Conservation (phyloP, 148 eudicot species). For the Fagopyrum homotropicum region DNA sequence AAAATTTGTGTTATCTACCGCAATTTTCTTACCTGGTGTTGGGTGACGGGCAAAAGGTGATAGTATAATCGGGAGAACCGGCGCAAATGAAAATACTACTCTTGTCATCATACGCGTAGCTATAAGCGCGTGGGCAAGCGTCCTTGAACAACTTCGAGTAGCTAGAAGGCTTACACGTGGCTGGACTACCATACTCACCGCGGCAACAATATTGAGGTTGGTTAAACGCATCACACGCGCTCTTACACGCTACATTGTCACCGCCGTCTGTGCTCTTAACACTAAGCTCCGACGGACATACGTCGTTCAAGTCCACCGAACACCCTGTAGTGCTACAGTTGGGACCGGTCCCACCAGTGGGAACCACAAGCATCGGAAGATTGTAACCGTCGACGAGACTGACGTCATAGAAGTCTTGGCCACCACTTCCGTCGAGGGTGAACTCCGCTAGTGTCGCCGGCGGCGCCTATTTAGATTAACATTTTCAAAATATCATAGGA, state of each 20-base stretch:
- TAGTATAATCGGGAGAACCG: constrained; percentile 48
- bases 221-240: constrained; percentile 59
- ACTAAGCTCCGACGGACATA: constrained; percentile 46
- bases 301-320: constrained; percentile 32
- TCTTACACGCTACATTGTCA: constrained; percentile 37
- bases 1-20: too few relatives aligned
- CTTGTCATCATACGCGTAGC: constrained; percentile 78
- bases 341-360: constrained; percentile 45
- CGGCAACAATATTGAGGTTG: constrained; percentile 47
- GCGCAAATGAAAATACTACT: constrained; percentile 74
- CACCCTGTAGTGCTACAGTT: constrained; percentile 59
- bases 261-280: constrained; percentile 19
- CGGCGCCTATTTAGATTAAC: constrained; percentile 14
- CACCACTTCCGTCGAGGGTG: constrained; percentile 43
- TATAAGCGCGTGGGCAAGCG: constrained; percentile 70
- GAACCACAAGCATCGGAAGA: constrained; percentile 58
- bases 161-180: constrained; percentile 66
- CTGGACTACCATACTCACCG: constrained; percentile 48
- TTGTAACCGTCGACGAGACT: constrained; percentile 84
- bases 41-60: constrained; percentile 68
- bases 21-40: constrained; percentile 43
- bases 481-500: too few relatives aligned
- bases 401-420: constrained; percentile 62
- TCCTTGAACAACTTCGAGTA: constrained; percentile 59
- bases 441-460: constrained; percentile 72